A percentile compares a stretch with the other conserved stretches of the same genome.
These are phyloP conservation scores for Podospora conica DNA, from an alignment of 495 filamentous ascomycete species.

Conservation along the genomic window DNA sequence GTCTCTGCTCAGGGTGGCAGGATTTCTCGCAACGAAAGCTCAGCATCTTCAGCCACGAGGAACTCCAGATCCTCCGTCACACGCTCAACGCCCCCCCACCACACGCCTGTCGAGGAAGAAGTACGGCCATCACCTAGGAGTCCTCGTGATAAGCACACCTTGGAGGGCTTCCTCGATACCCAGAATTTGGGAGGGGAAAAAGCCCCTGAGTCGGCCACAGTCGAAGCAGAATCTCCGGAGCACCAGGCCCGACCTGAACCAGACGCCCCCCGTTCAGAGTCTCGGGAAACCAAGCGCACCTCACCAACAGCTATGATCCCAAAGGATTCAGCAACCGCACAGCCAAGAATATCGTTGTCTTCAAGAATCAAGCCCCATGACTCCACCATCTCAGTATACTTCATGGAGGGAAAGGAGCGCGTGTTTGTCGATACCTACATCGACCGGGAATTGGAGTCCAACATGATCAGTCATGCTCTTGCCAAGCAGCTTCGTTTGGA, in stretches of 20 bases:
- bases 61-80: too few species aligned
- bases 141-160: too few species aligned
- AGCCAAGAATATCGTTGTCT: too few species aligned
- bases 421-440: not conserved
- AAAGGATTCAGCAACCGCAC: too few species aligned
- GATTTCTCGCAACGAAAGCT: not conserved
- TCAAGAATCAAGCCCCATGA: not conserved
- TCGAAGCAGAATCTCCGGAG: not conserved
- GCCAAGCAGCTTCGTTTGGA: not conserved
- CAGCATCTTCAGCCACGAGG: not conserved
- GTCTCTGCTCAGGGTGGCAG: not conserved
- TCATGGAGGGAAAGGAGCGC: not conserved
- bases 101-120: too few species aligned
- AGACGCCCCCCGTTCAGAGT: not conserved
- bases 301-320: not conserved
- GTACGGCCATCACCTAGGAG: too few species aligned
- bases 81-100: too few species aligned
- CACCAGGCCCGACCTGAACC: not conserved
- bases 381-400: not conserved
- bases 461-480: not conserved
- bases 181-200: too few species aligned
- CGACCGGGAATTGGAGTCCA: not conserved
- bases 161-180: too few species aligned
- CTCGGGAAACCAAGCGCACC: not conserved
- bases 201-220: too few species aligned